Conservation (phyloP, 805 yeast genomes). For the Kodamaea fukazawae region DNA sequence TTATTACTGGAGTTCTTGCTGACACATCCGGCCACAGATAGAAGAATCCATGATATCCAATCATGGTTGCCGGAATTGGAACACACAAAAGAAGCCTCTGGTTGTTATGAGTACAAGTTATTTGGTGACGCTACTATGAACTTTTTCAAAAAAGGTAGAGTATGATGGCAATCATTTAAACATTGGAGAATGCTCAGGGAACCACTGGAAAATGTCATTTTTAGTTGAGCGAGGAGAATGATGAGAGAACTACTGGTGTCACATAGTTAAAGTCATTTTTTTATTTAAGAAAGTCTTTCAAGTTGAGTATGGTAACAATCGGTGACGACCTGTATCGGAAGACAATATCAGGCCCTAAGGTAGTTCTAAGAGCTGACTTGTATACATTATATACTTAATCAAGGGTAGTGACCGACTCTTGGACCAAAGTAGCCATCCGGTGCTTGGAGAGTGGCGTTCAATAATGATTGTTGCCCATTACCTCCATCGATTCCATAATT, state of each 20-base stretch:
- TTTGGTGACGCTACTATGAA: slow-evolving; percentile 16
- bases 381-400: not conserved
- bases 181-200: not conserved
- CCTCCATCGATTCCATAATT: slow-evolving; percentile 36
- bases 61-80: slow-evolving; percentile 66
- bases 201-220: too few relatives aligned
- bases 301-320: too few relatives aligned
- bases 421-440: slow-evolving; percentile 40
- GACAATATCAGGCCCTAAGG: too few relatives aligned
- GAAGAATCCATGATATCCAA: slow-evolving; percentile 65
- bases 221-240: too few relatives aligned
- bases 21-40: slow-evolving; percentile 86
- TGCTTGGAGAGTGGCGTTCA: slow-evolving; percentile 19
- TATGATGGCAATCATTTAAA: too few relatives aligned
- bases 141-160: slow-evolving; percentile 13
- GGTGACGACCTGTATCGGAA: too few relatives aligned
- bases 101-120: slow-evolving; percentile 32
- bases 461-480: slow-evolving; percentile 6
- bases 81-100: slow-evolving; percentile 38
- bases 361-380: too few relatives aligned
- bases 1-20: slow-evolving; percentile 61
- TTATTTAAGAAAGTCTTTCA: too few relatives aligned
- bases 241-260: too few relatives aligned
- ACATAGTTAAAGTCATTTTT: too few relatives aligned
- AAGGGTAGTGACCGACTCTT: slow-evolving; percentile 27